Conservation (phyloP, 2,329 filamentous ascomycete species). For the Penicillium sp. region DNA sequence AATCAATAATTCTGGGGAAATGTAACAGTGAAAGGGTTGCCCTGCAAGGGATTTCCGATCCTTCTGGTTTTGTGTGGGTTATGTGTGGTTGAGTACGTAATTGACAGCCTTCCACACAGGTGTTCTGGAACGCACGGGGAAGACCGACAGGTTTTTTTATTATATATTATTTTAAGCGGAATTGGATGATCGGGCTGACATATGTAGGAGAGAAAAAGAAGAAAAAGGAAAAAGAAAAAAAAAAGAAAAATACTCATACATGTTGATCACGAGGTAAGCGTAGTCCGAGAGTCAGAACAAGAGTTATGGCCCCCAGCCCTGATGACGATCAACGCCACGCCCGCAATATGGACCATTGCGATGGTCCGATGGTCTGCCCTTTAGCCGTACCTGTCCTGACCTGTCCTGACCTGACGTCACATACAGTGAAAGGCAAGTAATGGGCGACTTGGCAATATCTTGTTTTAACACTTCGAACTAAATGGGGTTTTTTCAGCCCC, state of each 20-base stretch:
- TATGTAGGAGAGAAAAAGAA: neutral
- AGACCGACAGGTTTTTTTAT: neutral
- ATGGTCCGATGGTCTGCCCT: neutral
- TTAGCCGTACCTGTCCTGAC: conserved; percentile 4
- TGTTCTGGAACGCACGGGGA: conserved; percentile 15
- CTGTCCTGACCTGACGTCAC: conserved; percentile 23
- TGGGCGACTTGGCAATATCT: conserved; percentile 2
- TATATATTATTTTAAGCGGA: neutral
- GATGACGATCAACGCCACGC: conserved; percentile 25
- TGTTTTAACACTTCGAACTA: neutral
- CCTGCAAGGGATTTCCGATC: conserved; percentile 3
- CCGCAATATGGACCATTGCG: conserved; percentile 13
- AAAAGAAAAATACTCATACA: too few relatives aligned
- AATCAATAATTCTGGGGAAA: neutral
- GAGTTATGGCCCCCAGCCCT: conserved; percentile 14
- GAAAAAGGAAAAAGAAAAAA: neutral
- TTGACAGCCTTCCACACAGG: conserved; percentile 8
- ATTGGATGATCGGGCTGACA: neutral
- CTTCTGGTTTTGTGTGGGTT: neutral
- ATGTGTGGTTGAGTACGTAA: neutral
- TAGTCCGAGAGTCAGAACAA: conserved; percentile 18
- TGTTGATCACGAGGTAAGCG: conserved; percentile 7
- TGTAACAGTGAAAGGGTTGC: neutral
- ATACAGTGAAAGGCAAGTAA: neutral
- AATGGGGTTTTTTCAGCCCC: neutral